phyloP scores from a whole-genome alignment of 2,329 filamentous ascomycete species.

The Talaromyces sp. region DNA sequence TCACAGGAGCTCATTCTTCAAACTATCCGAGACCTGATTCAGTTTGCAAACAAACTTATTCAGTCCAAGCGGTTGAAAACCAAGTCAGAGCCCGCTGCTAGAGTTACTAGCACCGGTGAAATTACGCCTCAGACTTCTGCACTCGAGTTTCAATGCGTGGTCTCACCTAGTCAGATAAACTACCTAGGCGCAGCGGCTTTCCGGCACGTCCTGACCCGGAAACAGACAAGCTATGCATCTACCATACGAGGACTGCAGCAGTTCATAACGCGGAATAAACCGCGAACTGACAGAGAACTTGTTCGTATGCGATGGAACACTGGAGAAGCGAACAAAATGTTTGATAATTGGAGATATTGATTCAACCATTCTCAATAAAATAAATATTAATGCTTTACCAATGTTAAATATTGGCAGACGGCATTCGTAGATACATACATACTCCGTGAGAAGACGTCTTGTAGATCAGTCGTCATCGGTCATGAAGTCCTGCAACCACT shows the following conservation, averaged over 20 bases:
- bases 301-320: slow-evolving; percentile 34
- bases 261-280: slow-evolving; percentile 43
- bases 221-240: slow-evolving; percentile 65
- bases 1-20: slow-evolving; percentile 58
- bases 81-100: slow-evolving; percentile 17
- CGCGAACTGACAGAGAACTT: slow-evolving; percentile 33
- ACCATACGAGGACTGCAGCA: slow-evolving; percentile 67
- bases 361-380: neutral
- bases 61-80: slow-evolving; percentile 48
- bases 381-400: neutral
- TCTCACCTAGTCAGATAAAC: slow-evolving; percentile 59
- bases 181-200: slow-evolving; percentile 72
- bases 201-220: slow-evolving; percentile 60
- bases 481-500: slow-evolving; percentile 14
- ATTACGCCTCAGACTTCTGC: neutral
- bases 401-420: neutral
- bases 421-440: neutral
- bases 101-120: neutral
- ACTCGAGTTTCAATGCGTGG: slow-evolving; percentile 51
- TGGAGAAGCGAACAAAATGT: slow-evolving; percentile 32
- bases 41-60: slow-evolving; percentile 63
- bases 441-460: neutral
- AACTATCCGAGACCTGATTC: slow-evolving; percentile 64
- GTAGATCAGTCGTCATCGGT: neutral
- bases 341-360: slow-evolving; percentile 37